Percentiles rank a stretch among this genome's conserved stretches.
These are phyloP conservation scores for Pythium myriotylum DNA, from an alignment of 352 stramenopile species.

Conservation along the genomic window DNA sequence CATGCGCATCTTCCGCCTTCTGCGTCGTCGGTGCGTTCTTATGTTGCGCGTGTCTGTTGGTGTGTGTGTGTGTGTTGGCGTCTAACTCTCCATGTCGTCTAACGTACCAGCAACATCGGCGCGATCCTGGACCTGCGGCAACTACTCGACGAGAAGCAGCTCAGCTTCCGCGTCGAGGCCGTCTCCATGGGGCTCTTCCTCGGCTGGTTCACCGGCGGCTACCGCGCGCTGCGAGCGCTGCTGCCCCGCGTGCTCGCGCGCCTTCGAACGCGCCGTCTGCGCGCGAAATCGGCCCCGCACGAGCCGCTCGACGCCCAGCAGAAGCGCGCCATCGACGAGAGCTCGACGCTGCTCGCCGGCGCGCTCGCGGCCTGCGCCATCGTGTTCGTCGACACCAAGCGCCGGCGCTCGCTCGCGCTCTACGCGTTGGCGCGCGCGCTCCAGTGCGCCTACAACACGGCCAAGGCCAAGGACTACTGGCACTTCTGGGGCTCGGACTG, in stretches of 20 bases:
- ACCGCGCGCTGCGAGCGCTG: constrained; percentile 59
- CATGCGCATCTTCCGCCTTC: constrained; percentile 67
- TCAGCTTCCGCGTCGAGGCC: constrained; percentile 82
- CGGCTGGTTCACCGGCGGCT: constrained; percentile 83
- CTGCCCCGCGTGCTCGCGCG: constrained; percentile 50
- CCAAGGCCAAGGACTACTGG: constrained; percentile 75
- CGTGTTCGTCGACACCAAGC: constrained; percentile 66
- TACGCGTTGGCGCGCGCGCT: constrained; percentile 83
- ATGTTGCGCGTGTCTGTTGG: no score
- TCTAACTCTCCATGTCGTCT: constrained; percentile 4
- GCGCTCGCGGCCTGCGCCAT: constrained; percentile 64
- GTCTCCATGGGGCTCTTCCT: constrained; percentile 87
- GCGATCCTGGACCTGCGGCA: constrained; percentile 53
- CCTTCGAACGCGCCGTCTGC: constrained; percentile 11
- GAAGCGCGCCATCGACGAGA: constrained; percentile 34
- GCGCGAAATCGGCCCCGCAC: neutral
- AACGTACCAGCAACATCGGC: constrained; percentile 44
- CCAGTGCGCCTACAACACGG: constrained; percentile 86
- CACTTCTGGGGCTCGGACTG: constrained; percentile 90
- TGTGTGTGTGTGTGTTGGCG: no score
- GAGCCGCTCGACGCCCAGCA: neutral
- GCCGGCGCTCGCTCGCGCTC: constrained; percentile 74
- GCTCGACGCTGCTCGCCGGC: constrained; percentile 57
- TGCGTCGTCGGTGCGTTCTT: constrained; percentile 55
- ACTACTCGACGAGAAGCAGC: constrained; percentile 74